Conservation (phyloP, 352 stramenopile species). For the Globisporangium perplexum region DNA sequence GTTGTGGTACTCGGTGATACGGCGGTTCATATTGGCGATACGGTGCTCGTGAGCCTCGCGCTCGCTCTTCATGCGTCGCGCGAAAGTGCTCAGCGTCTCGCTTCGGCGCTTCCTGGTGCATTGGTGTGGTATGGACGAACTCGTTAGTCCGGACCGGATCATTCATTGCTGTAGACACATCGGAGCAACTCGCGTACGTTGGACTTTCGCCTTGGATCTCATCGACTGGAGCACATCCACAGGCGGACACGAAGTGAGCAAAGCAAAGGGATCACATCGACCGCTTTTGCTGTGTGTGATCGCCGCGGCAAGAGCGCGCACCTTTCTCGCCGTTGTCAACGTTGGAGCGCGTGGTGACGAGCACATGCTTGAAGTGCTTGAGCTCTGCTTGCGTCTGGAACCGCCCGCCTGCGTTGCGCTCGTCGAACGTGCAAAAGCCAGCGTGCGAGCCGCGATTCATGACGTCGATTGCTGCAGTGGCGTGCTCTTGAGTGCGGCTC, state of each 20-base stretch:
- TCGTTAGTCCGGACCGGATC: background rate
- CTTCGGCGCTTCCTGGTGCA: constrained; percentile 31
- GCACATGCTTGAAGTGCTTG: constrained; percentile 70
- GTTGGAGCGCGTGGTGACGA: constrained; percentile 36
- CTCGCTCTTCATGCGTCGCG: constrained; percentile 51
- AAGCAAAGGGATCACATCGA: too few species aligned
- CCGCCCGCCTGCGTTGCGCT: constrained; percentile 68
- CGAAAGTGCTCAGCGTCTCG: constrained; percentile 49
- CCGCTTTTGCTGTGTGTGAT: too few species aligned
- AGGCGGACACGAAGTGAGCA: background rate
- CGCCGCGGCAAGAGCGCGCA: constrained; percentile 5
- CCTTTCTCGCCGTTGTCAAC: constrained; percentile 56
- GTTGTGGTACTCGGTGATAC: constrained; percentile 75
- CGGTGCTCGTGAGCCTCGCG: constrained; percentile 48
- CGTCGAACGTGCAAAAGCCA: constrained; percentile 71
- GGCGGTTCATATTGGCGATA: constrained; percentile 77
- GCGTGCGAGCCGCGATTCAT: constrained; percentile 62
- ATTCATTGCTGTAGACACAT: background rate
- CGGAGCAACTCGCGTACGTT: constrained; percentile 24
- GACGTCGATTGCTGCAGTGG: background rate
- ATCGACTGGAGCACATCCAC: constrained; percentile 15
- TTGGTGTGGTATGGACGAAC: background rate
- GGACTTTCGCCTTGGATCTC: constrained; percentile 35
- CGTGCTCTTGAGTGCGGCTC: too few species aligned
- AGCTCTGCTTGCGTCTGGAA: constrained; percentile 74